Evolutionary conservation across 768 basidiomycete genomes (phyloP), one percentile per base, ranked within the genome.

Genomic region (Calocybe cyanea): DNA sequence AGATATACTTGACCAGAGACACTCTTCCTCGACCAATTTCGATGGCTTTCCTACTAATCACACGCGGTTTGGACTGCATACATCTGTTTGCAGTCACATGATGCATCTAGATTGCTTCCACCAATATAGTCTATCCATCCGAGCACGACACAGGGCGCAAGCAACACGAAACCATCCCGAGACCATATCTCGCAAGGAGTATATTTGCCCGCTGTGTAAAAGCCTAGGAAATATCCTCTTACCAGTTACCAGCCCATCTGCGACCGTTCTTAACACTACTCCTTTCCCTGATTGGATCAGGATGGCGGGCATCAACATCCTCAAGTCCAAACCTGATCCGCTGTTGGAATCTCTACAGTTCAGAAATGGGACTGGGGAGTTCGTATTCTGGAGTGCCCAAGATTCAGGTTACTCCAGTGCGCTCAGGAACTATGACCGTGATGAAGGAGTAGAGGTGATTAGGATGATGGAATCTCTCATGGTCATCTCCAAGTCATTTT

Each of bases 21-120:
- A 67, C 1, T 54, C 59, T 4, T 52, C 63, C 13, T 62, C 69
- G 2, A 62, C 76, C 8, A 80, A 77, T 53, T 88, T 90, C 53
- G 85, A 89, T 53, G 86, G 83, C 0, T 89, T 88, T 61, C 81
- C 87, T 0, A 53, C 77, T 0, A 73, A 76, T 31, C 80, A 80
- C 50, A 87, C 86, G 1, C 83, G 85, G 20, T 95, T 95, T 60
- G 93, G 93, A 1, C 70, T 97, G 10, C 76, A 93, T 58, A 69
- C 85, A 8, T 92, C 93, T 0, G 84, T 92, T 31, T 98, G 95
- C 63, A 92, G 85, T 24, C 96, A 98, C 60, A 81, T 94, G 76
- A 98, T 99, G 93, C 96, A 99, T 66, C 67, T 94, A 50, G 81
- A 87, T 33, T 98, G 96, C 65, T 95, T 97, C 71, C 85, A 86